A percentile compares a stretch with the other conserved stretches of the same genome.
phyloP scores from a whole-genome alignment of 225 moss, liverwort and hornwort species.

The Polytrichum commune region DNA sequence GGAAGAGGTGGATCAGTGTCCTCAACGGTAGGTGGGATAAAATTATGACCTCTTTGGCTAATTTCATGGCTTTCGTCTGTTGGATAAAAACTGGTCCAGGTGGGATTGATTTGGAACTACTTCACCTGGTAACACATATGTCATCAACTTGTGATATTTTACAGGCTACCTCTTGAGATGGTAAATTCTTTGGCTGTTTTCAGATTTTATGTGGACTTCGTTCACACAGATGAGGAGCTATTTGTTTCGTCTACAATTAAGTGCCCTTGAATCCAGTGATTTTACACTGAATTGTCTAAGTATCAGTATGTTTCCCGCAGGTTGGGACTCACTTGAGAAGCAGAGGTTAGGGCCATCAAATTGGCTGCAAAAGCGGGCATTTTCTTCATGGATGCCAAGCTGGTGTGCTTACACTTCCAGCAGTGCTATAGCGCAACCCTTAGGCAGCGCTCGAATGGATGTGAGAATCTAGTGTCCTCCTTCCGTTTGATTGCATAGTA shows the following conservation, averaged over 20 bases:
- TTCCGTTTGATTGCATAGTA: not conserved
- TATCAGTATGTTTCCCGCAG: constrained; percentile 24
- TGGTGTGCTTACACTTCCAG: constrained; percentile 93
- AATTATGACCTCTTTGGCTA: not conserved
- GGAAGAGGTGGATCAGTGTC: constrained; percentile 62
- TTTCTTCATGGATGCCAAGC: constrained; percentile 62
- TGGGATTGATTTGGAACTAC: not conserved
- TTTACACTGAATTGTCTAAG: too few relatives aligned
- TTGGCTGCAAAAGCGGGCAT: constrained; percentile 64
- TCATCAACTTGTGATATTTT: not conserved
- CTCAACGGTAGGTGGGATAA: constrained; percentile 39
- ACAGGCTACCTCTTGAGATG: not conserved
- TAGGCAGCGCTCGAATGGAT: constrained; percentile 62
- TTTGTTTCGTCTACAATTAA: too few relatives aligned
- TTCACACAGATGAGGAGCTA: not conserved
- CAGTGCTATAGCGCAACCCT: constrained; percentile 72
- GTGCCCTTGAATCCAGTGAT: too few relatives aligned
- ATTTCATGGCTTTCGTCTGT: not conserved
- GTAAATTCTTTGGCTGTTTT: not conserved
- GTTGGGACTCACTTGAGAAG: constrained; percentile 72
- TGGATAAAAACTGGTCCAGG: not conserved
- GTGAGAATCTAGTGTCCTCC: constrained; percentile 30
- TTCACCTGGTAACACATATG: not conserved
- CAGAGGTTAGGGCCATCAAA: constrained; percentile 62
- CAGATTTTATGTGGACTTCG: not conserved